Evolutionary conservation across 225 moss, liverwort and hornwort genomes (phyloP), one percentile per base, ranked within the genome.

Genomic region (Bryum argenteum): DNA sequence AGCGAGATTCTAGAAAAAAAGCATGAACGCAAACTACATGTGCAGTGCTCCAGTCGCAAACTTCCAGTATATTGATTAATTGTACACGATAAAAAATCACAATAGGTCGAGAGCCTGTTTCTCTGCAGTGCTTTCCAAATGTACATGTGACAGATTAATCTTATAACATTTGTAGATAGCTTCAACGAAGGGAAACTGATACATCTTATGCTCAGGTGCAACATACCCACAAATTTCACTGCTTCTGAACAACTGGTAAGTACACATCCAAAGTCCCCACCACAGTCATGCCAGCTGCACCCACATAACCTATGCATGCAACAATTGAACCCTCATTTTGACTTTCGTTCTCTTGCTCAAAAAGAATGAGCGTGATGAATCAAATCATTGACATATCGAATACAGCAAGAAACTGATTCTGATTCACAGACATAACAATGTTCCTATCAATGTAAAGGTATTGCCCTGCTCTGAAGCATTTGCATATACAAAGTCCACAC

Each of bases 261-360:
- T 55, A 66, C 62, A 71, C 54, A 72, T 71, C 71, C 81, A 72
- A 76, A 61, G 71, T 72, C 66, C 71, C 71, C 71, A 72, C 62
- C 80, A 69, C 61, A 70, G 75, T 65, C 38, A 69, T 80, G 60
- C 76, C 76, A 81, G 76, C 75, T 81, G 76, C 81, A 78, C 81
- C 76, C 67, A 76, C 60, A 61, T 61, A 60, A 76, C 71, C 80
- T 81, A 81, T 65, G 67, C 74, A 72, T 65, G 71, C 67, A 28
- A 67, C 66, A 76, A 54, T 66, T 67, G 37, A 72, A 59, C 52
- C 60, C 72, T 67, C 71, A 58, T 58, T 40, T 59, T 65, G 21
- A 58, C 71, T 58, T 66, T 66, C 57, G 19, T 53, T 65, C 24
- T 23, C 38, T 55, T 24, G 10, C 64, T 71, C 65, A 37, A 48